Percentiles rank a stretch among this genome's conserved stretches.
phyloP scores from a whole-genome alignment of 2,329 filamentous ascomycete genomes.

The Alternaria sp. region DNA sequence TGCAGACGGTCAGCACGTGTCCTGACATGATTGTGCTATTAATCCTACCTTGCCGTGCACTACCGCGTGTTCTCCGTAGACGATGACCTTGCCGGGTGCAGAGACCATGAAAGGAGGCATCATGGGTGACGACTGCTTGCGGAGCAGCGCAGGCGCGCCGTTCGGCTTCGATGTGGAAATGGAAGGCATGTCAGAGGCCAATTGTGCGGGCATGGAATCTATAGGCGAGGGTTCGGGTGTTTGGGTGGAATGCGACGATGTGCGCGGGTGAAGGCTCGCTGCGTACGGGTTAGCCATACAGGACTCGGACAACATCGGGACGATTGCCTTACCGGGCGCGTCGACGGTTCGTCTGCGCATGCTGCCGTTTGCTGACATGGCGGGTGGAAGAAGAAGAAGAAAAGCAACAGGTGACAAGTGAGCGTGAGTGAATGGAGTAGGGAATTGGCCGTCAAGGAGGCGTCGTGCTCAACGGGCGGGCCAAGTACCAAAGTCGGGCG shows the following conservation, averaged over 20 bases:
- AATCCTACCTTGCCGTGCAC: constrained; percentile 84
- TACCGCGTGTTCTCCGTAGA: constrained; percentile 98
- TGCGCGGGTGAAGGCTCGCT: constrained; percentile 31
- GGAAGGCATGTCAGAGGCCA: constrained; percentile 30
- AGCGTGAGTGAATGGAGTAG: background rate
- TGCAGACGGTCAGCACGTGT: constrained; percentile 45
- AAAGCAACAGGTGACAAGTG: background rate
- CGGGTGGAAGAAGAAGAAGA: background rate
- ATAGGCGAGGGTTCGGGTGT: constrained; percentile 36
- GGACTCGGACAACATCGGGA: background rate
- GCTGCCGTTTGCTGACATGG: constrained; percentile 37
- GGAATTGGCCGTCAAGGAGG: constrained; percentile 15
- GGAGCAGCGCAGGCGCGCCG: constrained; percentile 25
- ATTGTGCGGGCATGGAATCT: constrained; percentile 38
- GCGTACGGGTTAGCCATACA: constrained; percentile 18
- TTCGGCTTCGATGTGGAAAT: constrained; percentile 15
- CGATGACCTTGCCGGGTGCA: constrained; percentile 96
- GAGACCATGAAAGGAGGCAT: constrained; percentile 97
- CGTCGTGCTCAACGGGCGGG: constrained; percentile 3
- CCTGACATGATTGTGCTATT: background rate
- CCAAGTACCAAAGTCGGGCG: constrained; percentile 10
- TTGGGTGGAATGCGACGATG: constrained; percentile 34
- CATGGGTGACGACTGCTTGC: constrained; percentile 62
- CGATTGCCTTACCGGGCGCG: constrained; percentile 29
- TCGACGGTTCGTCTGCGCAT: constrained; percentile 30